phyloP scores from a whole-genome alignment of 805 yeast species.

The Metschnikowia sp. region DNA sequence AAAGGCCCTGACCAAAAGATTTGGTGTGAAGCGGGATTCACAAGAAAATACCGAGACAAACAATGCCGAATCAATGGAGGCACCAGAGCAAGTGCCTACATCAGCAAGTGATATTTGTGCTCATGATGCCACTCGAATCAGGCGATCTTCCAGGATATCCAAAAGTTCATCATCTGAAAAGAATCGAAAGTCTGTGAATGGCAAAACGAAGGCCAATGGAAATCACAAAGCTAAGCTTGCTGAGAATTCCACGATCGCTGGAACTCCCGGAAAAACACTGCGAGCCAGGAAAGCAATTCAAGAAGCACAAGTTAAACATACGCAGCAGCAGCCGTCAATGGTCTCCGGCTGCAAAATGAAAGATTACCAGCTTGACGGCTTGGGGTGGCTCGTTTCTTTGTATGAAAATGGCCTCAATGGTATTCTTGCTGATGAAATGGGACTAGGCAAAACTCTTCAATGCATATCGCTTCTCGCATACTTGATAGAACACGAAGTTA shows the following conservation, averaged over 20 bases:
- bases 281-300: conserved; percentile 24
- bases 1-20: conserved; percentile 21
- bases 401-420: conserved; percentile 95
- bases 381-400: conserved; percentile 84
- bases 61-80: no score
- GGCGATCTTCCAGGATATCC: no score
- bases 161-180: no score
- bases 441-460: conserved; percentile 90
- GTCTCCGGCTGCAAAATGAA: conserved; percentile 56
- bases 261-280: conserved; percentile 18
- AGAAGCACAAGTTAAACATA: conserved; percentile 21
- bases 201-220: no score
- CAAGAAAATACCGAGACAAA: neutral
- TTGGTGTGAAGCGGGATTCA: neutral
- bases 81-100: no score
- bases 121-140: no score
- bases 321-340: conserved; percentile 31
- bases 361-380: conserved; percentile 83
- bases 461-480: conserved; percentile 76
- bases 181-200: no score
- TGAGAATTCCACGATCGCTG: conserved; percentile 1
- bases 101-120: no score
- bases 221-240: neutral
- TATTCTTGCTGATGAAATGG: conserved; percentile 97
- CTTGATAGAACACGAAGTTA: conserved; percentile 70